These are phyloP conservation scores for Raffaelea arxii DNA, from an alignment of 2,329 filamentous ascomycete species.

Conservation along the genomic window DNA sequence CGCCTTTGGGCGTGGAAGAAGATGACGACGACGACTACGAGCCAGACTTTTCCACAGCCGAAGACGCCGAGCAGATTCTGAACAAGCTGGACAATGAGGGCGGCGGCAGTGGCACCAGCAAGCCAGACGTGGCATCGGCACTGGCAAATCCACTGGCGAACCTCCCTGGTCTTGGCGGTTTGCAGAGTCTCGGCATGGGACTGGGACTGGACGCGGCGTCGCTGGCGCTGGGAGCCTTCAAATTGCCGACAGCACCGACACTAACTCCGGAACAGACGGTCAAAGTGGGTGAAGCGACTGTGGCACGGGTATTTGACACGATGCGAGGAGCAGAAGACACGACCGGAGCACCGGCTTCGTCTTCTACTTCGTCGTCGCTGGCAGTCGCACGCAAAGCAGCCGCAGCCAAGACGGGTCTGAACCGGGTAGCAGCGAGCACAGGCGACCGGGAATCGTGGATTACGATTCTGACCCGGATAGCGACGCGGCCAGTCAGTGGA, in stretches of 20 bases:
- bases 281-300: slow-evolving; percentile 64
- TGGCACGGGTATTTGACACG: slow-evolving; percentile 69
- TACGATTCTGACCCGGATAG: slow-evolving; percentile 74
- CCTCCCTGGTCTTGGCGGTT: background rate
- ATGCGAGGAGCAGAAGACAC: slow-evolving; percentile 64
- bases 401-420: slow-evolving; percentile 58
- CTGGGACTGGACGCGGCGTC: slow-evolving; percentile 33
- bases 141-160: no score
- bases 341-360: slow-evolving; percentile 26
- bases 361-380: background rate
- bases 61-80: slow-evolving; percentile 67
- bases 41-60: slow-evolving; percentile 69
- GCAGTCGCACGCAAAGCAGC: background rate
- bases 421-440: slow-evolving; percentile 71
- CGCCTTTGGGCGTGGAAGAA: slow-evolving; percentile 55
- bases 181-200: background rate
- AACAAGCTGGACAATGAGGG: slow-evolving; percentile 65
- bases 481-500: slow-evolving; percentile 65
- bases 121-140: no score
- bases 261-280: slow-evolving; percentile 62
- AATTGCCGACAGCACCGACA: slow-evolving; percentile 65
- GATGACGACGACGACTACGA: slow-evolving; percentile 86
- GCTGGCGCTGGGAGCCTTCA: slow-evolving; percentile 67
- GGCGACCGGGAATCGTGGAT: slow-evolving; percentile 87
- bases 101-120: slow-evolving; percentile 30